Evolutionary conservation across 2,329 filamentous ascomycete genomes (phyloP).

Genomic region (Huntiella decipiens): DNA sequence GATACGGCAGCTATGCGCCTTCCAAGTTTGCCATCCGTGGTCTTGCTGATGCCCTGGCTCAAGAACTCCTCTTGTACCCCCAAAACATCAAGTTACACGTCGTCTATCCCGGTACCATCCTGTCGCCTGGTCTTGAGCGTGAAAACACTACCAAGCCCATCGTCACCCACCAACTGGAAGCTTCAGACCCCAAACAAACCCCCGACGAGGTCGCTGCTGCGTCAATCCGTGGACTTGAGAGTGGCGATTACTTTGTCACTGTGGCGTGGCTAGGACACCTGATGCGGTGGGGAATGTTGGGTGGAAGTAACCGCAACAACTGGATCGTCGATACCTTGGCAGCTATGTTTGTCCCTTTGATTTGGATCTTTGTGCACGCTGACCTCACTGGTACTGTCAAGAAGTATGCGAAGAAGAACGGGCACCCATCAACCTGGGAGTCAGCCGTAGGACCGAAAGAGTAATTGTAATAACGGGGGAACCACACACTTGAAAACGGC

Average conservation of each 20-base stretch:
- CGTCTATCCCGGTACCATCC: slow-evolving; percentile 70
- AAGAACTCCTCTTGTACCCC: slow-evolving; percentile 76
- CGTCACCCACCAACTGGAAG: slow-evolving; percentile 62
- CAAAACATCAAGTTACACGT: slow-evolving; percentile 63
- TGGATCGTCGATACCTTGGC: slow-evolving; percentile 40
- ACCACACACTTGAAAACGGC: no score
- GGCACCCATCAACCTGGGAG: slow-evolving; percentile 33
- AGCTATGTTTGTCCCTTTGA: slow-evolving; percentile 30
- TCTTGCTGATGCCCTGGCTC: slow-evolving; percentile 63
- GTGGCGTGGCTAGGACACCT: slow-evolving; percentile 53
- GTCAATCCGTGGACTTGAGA: slow-evolving; percentile 57
- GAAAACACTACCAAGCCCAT: slow-evolving; percentile 67
- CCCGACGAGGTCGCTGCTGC: slow-evolving; percentile 57
- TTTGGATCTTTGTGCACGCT: slow-evolving; percentile 38
- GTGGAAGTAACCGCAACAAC: slow-evolving; percentile 37
- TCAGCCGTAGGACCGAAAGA: slow-evolving; percentile 7
- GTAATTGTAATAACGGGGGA: not conserved
- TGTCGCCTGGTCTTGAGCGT: slow-evolving; percentile 50
- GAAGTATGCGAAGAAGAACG: slow-evolving; percentile 36
- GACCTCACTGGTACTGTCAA: slow-evolving; percentile 39
- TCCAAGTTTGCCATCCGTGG: slow-evolving; percentile 71
- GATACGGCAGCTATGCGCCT: slow-evolving; percentile 70
- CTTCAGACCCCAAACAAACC: slow-evolving; percentile 60
- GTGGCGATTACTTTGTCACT: slow-evolving; percentile 60
- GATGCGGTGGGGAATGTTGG: slow-evolving; percentile 45